These are phyloP conservation scores for Arachis hypogaea DNA, from an alignment of 306 rosid genomes.

Conservation along the genomic window DNA sequence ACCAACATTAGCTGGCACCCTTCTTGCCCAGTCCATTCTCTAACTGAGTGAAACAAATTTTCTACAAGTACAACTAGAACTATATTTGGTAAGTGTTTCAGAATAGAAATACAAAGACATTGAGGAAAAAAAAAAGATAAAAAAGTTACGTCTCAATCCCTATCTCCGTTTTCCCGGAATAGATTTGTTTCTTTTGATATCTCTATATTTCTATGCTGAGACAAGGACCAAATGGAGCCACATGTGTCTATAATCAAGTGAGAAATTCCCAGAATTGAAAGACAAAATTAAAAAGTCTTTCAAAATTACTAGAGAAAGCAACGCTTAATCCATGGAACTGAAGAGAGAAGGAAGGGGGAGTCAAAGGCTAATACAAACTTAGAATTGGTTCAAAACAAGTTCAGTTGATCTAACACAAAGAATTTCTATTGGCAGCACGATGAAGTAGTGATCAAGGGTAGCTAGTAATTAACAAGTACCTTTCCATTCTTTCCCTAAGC, in stretches of 20 bases:
- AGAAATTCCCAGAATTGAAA: constrained; percentile 13
- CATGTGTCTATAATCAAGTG: too few species aligned
- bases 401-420: background rate
- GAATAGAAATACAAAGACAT: too few species aligned
- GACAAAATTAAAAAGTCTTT: background rate
- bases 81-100: too few species aligned
- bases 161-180: too few species aligned
- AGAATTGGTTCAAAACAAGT: constrained; percentile 11
- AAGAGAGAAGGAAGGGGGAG: background rate
- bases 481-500: constrained; percentile 57
- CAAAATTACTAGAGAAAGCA: constrained; percentile 5
- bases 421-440: background rate
- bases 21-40: background rate
- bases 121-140: too few species aligned
- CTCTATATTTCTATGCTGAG: too few species aligned
- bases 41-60: constrained; percentile 9
- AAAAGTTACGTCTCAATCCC: too few species aligned
- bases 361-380: constrained; percentile 9
- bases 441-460: background rate
- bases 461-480: constrained; percentile 35
- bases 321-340: constrained; percentile 34
- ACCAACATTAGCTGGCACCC: constrained; percentile 5
- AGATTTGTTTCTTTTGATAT: too few species aligned
- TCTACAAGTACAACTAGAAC: background rate
- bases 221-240: too few species aligned